phyloP scores from a whole-genome alignment of 2,329 filamentous ascomycete genomes.

The Fusarium continuum region DNA sequence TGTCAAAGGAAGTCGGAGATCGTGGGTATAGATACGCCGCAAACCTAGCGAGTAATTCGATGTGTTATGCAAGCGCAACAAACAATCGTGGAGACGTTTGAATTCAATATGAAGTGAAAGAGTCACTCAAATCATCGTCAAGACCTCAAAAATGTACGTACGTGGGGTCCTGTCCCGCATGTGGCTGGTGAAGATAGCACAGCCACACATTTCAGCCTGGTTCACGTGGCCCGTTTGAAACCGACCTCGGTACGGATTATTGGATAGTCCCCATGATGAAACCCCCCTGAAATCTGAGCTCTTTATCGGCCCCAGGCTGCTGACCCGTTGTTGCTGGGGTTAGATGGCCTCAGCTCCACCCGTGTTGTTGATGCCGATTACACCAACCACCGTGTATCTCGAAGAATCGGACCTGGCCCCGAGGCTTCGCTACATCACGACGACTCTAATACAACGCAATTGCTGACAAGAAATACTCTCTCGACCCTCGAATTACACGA shows the following conservation, averaged over 20 bases:
- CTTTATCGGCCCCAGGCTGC: constrained; percentile 39
- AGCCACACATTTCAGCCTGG: constrained; percentile 17
- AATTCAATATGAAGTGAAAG: constrained; percentile 37
- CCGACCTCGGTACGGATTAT: constrained; percentile 44
- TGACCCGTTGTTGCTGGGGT: constrained; percentile 43
- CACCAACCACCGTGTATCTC: constrained; percentile 45
- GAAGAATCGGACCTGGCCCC: constrained; percentile 38
- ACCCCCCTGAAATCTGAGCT: constrained; percentile 40
- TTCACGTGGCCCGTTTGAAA: constrained; percentile 35
- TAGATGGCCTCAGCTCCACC: constrained; percentile 45
- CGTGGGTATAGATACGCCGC: too few species aligned
- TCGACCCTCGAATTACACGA: constrained; percentile 4
- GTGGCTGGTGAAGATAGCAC: constrained; percentile 31
- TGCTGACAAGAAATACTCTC: background rate
- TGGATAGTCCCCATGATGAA: constrained; percentile 39
- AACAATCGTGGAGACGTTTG: constrained; percentile 32
- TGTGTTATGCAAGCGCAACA: constrained; percentile 4
- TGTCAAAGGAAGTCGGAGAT: background rate
- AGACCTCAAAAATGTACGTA: constrained; percentile 42
- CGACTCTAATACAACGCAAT: constrained; percentile 22
- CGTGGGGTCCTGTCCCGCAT: constrained; percentile 37
- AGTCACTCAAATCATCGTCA: constrained; percentile 43
- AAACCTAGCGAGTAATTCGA: background rate
- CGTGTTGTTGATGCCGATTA: constrained; percentile 41
- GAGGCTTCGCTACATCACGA: constrained; percentile 23